Percentiles rank a stretch among this genome's conserved stretches.
These are phyloP conservation scores for Cyclotella atomus DNA, from an alignment of 108 stramenopile genomes.

Conservation along the genomic window DNA sequence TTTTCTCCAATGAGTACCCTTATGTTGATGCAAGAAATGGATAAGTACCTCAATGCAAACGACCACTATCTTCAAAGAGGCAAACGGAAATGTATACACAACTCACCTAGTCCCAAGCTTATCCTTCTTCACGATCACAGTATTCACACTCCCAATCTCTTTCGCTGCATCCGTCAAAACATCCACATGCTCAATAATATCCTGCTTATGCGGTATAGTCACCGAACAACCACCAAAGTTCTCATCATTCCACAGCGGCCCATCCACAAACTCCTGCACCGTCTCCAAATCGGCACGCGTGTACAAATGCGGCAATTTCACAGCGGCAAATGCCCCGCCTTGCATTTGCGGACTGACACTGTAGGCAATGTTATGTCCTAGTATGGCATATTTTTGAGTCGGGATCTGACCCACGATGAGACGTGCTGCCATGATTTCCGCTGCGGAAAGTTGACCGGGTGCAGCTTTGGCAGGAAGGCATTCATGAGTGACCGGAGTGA, in stretches of 20 bases:
- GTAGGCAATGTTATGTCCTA: conserved; percentile 94
- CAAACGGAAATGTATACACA: too few species aligned
- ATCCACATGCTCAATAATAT: conserved; percentile 91
- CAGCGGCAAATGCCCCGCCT: conserved; percentile 88
- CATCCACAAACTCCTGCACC: conserved; percentile 85
- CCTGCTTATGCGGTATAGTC: conserved; percentile 98
- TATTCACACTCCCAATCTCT: conserved; percentile 99
- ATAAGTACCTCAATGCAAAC: background rate
- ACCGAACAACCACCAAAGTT: conserved; percentile 93
- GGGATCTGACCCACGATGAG: conserved; percentile 76
- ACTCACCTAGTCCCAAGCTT: conserved; percentile 50
- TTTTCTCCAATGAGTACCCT: conserved; percentile 93
- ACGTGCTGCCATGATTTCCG: conserved; percentile 90
- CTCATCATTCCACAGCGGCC: conserved; percentile 77
- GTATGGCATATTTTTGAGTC: conserved; percentile 82
- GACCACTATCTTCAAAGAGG: background rate
- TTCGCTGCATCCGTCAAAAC: conserved; percentile 90
- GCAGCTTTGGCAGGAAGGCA: conserved; percentile 92
- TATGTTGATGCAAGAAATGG: background rate
- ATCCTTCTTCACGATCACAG: conserved; percentile 75
- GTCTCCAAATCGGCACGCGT: conserved; percentile 78
- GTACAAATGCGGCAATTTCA: conserved; percentile 88
- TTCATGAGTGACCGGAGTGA: conserved; percentile 96
- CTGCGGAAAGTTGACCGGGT: conserved; percentile 96
- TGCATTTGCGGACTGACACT: conserved; percentile 98